Percentiles rank a stretch among this genome's conserved stretches.
phyloP scores from a whole-genome alignment of 441 rosid species.

The Gossypium trilobum region DNA sequence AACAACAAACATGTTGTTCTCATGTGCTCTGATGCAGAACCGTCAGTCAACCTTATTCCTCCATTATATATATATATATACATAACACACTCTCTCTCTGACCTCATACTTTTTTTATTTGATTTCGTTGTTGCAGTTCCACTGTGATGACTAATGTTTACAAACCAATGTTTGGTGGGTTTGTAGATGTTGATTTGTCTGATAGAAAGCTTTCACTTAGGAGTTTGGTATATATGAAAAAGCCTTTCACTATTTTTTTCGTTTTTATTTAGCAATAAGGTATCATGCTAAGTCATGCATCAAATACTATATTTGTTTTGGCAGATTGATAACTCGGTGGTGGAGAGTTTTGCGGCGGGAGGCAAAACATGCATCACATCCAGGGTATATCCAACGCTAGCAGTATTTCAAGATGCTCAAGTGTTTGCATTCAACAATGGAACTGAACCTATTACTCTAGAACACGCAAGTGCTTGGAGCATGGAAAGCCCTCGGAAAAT shows the following conservation, averaged over 20 bases:
- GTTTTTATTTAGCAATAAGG: background rate
- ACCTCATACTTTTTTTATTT: conserved; percentile 8
- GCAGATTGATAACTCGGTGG: conserved; percentile 67
- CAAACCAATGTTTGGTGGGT: conserved; percentile 68
- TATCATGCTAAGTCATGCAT: too few relatives aligned
- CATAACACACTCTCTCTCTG: background rate
- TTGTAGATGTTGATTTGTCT: conserved; percentile 52
- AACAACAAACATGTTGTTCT: conserved; percentile 47
- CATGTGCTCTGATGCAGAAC: conserved; percentile 68
- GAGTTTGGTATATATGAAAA: conserved; percentile 37
- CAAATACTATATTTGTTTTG: background rate
- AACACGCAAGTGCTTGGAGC: conserved; percentile 55
- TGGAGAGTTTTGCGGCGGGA: conserved; percentile 61
- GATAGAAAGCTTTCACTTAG: conserved; percentile 47
- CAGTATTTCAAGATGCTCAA: conserved; percentile 33
- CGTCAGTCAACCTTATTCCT: conserved; percentile 22
- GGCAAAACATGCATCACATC: conserved; percentile 64
- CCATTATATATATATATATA: background rate
- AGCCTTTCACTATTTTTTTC: too few relatives aligned
- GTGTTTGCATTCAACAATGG: conserved; percentile 71
- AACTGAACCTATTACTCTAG: conserved; percentile 36
- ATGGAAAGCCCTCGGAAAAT: conserved; percentile 45
- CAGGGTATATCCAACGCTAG: conserved; percentile 58
- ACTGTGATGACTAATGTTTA: conserved; percentile 36
- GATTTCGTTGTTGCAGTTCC: conserved; percentile 33